phyloP scores from a whole-genome alignment of 441 rosid genomes.

The Syzygium malaccense region DNA sequence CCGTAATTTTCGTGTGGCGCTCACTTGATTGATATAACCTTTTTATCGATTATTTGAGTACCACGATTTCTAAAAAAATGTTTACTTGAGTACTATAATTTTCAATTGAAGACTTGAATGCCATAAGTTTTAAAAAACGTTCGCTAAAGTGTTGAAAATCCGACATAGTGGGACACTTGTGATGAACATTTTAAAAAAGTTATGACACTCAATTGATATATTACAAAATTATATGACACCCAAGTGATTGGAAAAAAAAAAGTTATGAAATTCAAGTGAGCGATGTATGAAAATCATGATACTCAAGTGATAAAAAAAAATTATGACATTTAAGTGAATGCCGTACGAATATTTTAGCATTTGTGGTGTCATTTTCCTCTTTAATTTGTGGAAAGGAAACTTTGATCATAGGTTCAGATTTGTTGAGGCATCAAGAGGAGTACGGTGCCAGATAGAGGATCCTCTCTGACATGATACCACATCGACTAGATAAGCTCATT shows the following conservation, averaged over 20 bases:
- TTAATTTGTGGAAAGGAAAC: background rate
- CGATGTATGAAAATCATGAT: too few species aligned
- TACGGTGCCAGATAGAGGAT: background rate
- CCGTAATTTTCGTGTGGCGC: background rate
- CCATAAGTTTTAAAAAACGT: too few species aligned
- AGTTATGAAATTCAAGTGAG: too few species aligned
- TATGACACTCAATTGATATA: background rate
- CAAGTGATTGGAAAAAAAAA: too few species aligned
- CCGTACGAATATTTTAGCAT: too few species aligned
- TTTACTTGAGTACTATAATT: too few species aligned
- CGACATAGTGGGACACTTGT: background rate
- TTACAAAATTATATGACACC: background rate
- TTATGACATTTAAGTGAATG: too few species aligned
- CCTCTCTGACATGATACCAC: background rate
- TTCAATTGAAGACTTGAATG: too few species aligned
- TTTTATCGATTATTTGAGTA: too few species aligned
- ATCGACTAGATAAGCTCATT: background rate
- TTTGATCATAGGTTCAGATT: background rate
- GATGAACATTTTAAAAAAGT: background rate
- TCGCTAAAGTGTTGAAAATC: too few species aligned
- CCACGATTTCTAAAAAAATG: background rate
- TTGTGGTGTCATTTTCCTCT: background rate
- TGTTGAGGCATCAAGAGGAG: background rate
- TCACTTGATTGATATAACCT: too few species aligned
- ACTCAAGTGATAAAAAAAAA: too few species aligned